Evolutionary conservation across 1,139 yeast genomes (phyloP).

Genomic region (Yamadazyma dushanensis): DNA sequence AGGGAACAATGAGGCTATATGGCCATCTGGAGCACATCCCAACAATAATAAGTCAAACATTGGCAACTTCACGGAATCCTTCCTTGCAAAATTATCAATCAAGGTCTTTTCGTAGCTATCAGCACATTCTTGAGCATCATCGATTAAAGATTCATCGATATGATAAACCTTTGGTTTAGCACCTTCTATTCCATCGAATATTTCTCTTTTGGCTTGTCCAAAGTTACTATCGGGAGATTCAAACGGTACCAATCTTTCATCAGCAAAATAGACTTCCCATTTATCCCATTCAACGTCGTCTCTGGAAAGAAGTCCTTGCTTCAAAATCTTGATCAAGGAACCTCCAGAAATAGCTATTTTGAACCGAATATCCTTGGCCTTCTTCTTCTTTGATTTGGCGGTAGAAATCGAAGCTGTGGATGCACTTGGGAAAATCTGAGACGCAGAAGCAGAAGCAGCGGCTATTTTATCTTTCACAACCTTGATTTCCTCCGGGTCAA

Average conservation of each 20-base stretch:
- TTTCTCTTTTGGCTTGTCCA: constrained; percentile 81
- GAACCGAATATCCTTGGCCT: constrained; percentile 63
- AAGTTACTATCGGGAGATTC: constrained; percentile 82
- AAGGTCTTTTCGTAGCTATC: constrained; percentile 85
- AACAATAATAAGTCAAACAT: constrained; percentile 86
- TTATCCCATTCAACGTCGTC: constrained; percentile 83
- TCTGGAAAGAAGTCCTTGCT: constrained; percentile 77
- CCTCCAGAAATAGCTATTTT: constrained; percentile 94
- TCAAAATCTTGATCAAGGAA: constrained; percentile 78
- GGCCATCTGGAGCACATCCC: constrained; percentile 99
- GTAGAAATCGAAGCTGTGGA: constrained; percentile 10
- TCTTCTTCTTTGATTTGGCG: constrained; percentile 43
- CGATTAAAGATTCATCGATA: constrained; percentile 72
- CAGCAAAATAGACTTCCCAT: constrained; percentile 97
- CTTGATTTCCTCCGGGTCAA: constrained; percentile 36
- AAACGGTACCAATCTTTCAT: constrained; percentile 92
- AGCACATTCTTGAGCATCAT: constrained; percentile 92
- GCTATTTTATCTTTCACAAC: constrained; percentile 19
- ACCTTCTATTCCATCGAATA: constrained; percentile 66
- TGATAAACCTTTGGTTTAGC: constrained; percentile 74
- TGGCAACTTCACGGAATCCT: constrained; percentile 93
- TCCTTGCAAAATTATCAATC: constrained; percentile 90
- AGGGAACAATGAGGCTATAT: constrained; percentile 93
- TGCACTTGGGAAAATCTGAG: constrained; percentile 16
- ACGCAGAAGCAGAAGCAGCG: constrained; percentile 20